Evolutionary conservation across 2,329 filamentous ascomycete species (phyloP).

Genomic region (Penicillium corylophilum): DNA sequence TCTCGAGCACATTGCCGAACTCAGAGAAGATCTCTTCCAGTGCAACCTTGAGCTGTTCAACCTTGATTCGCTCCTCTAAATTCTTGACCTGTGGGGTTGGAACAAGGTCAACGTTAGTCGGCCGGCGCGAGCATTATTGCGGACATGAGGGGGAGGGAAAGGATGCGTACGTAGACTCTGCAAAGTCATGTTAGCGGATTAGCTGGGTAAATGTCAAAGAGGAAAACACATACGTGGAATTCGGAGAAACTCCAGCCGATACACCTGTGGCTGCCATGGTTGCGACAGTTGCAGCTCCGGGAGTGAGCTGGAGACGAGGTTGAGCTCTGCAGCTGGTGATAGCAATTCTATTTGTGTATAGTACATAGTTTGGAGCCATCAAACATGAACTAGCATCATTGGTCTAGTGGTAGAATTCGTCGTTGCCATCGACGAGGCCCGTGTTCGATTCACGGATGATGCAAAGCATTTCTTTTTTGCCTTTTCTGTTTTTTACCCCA

Average conservation of each 20-base stretch:
- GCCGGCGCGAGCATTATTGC: conserved; percentile 8
- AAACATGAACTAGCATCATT: conserved; percentile 36
- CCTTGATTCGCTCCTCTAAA: conserved; percentile 87
- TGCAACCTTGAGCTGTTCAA: conserved; percentile 70
- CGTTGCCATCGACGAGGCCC: conserved; percentile 49
- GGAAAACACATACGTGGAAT: conserved; percentile 38
- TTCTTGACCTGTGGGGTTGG: conserved; percentile 61
- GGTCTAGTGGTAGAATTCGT: conserved; percentile 49
- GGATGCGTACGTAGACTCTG: conserved; percentile 42
- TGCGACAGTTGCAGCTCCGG: conserved; percentile 27
- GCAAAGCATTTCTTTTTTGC: conserved; percentile 26
- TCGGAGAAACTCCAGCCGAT: conserved; percentile 34
- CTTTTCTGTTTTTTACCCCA: conserved; percentile 5
- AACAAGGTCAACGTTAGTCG: conserved; percentile 11
- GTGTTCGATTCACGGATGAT: conserved; percentile 50
- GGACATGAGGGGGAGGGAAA: conserved; percentile 17
- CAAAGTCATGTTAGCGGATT: conserved; percentile 15
- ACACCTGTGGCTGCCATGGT: conserved; percentile 40
- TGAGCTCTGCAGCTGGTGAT: conserved; percentile 14
- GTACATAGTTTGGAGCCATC: neutral
- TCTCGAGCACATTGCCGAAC: conserved; percentile 81
- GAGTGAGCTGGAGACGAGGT: conserved; percentile 11
- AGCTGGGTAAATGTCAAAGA: neutral
- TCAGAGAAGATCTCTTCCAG: conserved; percentile 79
- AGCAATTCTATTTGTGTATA: neutral